Evolutionary conservation across 2,329 filamentous ascomycete species (phyloP).

Genomic region (Scedosporium apiospermum): DNA sequence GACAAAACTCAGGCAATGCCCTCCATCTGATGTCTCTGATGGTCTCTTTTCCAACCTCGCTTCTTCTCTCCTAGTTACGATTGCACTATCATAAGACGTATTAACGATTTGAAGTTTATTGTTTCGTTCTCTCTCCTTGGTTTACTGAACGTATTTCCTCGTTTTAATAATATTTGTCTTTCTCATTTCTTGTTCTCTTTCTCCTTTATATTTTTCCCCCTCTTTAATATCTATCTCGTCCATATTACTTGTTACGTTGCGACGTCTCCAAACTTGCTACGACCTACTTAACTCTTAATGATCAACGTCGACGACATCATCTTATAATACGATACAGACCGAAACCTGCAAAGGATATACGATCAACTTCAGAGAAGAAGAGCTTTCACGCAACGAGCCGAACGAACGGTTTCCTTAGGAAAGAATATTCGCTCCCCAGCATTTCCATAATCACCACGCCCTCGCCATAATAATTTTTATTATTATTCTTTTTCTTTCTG

Average conservation of each 20-base stretch:
- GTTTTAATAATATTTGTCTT: neutral
- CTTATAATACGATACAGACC: neutral
- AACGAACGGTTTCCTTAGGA: no score
- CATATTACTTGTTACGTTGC: neutral
- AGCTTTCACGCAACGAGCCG: neutral
- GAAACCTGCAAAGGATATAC: neutral
- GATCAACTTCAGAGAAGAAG: neutral
- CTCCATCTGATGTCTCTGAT: neutral
- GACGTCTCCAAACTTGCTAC: no score
- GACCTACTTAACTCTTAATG: neutral
- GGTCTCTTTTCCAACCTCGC: slow-evolving; percentile 1
- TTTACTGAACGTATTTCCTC: neutral
- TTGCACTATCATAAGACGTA: neutral
- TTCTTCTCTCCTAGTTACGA: neutral
- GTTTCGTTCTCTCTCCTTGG: neutral
- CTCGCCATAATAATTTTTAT: no score
- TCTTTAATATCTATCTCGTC: neutral
- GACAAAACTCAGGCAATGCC: neutral
- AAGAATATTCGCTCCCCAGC: no score
- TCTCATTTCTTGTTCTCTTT: neutral
- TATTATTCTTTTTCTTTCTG: no score
- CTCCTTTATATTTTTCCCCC: neutral
- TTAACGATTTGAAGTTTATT: neutral
- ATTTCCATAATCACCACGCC: no score
- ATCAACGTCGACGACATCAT: neutral